Percentiles rank a stretch among this genome's conserved stretches.
Evolutionary conservation across 75 land plant genomes (phyloP).

Genomic region (Selaginella moellendorffii): DNA sequence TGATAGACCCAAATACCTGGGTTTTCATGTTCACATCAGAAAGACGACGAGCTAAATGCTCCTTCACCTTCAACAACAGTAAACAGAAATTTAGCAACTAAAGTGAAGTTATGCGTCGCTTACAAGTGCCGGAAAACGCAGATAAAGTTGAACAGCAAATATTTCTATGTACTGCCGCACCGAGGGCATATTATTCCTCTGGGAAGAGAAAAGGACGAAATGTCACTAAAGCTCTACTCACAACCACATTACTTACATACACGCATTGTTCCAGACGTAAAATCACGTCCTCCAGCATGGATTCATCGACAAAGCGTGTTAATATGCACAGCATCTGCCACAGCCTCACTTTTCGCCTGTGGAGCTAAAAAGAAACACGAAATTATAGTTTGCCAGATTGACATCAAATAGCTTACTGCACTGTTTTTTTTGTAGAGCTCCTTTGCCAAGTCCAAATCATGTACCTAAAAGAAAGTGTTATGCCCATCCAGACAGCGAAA

Average conservation of each 20-base stretch:
- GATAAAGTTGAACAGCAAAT: constrained; percentile 64
- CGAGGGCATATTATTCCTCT: constrained; percentile 83
- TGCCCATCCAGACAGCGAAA: not conserved
- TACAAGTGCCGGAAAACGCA: constrained; percentile 72
- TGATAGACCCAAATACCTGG: too few relatives aligned
- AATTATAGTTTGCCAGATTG: not conserved
- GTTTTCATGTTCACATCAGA: constrained; percentile 52
- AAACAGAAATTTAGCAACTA: not conserved
- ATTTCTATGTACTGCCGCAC: constrained; percentile 83
- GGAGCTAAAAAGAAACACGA: constrained; percentile 43
- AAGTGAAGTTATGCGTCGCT: constrained; percentile 12
- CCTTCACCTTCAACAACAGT: constrained; percentile 39
- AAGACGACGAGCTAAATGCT: constrained; percentile 50
- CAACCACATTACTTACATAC: constrained; percentile 32
- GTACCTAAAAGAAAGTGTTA: constrained; percentile 30
- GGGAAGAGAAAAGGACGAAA: constrained; percentile 10
- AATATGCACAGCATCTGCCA: constrained; percentile 96
- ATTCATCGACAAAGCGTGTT: constrained; percentile 48
- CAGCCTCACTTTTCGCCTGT: constrained; percentile 75
- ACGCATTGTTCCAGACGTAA: constrained; percentile 43
- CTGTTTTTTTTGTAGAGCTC: constrained; percentile 79
- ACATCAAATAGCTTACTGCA: constrained; percentile 32
- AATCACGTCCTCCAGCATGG: constrained; percentile 41
- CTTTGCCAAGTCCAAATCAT: constrained; percentile 64
- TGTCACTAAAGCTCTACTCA: not conserved